Percentiles rank a stretch among this genome's conserved stretches.
Evolutionary conservation across 208 protist genomes (phyloP).

Genomic region (Phytomonas serpens): DNA sequence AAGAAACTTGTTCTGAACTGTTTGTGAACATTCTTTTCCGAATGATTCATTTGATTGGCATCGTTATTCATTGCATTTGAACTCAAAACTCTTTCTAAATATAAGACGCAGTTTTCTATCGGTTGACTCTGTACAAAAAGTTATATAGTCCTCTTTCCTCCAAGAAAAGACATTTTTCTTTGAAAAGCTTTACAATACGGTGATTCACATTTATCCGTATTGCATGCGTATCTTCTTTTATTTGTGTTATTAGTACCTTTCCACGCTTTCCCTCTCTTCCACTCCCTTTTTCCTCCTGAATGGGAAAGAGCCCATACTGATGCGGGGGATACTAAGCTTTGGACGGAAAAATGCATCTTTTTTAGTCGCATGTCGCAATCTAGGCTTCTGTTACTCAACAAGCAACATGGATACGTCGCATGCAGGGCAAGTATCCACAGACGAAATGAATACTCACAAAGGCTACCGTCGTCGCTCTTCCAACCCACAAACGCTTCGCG

Average conservation of each 20-base stretch:
- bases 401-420: background rate
- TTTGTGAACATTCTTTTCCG: background rate
- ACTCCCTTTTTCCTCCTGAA: background rate
- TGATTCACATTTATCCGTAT: background rate
- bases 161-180: background rate
- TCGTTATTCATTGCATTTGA: background rate
- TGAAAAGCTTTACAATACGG: background rate
- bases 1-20: background rate
- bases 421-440: background rate
- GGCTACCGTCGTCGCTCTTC: slow-evolving; percentile 61
- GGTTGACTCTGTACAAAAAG: background rate
- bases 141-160: slow-evolving; percentile 1
- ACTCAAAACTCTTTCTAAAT: background rate
- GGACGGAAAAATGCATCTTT: background rate
- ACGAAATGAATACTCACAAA: slow-evolving; percentile 1
- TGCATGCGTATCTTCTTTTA: slow-evolving; percentile 6
- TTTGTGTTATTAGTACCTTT: background rate
- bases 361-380: background rate
- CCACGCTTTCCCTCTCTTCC: background rate
- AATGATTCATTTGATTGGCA: slow-evolving; percentile 1
- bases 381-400: background rate
- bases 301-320: background rate
- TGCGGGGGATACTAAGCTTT: background rate
- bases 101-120: background rate
- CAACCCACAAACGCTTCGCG: slow-evolving; percentile 60